Evolutionary conservation across 768 basidiomycete species (phyloP).

Genomic region (Collybia sordida): DNA sequence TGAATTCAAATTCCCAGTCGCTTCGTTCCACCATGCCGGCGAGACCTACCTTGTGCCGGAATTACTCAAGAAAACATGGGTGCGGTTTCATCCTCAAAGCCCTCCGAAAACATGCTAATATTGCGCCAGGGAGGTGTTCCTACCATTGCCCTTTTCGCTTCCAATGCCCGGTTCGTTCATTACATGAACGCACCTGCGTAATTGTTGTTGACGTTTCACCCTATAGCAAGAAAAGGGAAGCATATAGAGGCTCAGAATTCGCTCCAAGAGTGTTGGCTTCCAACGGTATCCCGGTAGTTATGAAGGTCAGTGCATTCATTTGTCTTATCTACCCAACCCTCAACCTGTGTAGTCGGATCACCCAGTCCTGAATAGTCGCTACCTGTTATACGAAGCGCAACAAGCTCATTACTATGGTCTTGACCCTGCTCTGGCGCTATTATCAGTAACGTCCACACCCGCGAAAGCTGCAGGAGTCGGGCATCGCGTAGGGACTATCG

Average conservation of each 20-base stretch:
- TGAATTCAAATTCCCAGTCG: constrained; percentile 77
- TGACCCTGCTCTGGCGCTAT: constrained; percentile 52
- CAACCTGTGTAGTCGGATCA: constrained; percentile 45
- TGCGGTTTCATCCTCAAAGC: constrained; percentile 18
- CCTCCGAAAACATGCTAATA: background rate
- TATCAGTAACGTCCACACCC: constrained; percentile 63
- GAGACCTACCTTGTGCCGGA: constrained; percentile 83
- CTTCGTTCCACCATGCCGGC: constrained; percentile 78
- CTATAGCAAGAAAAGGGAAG: constrained; percentile 44
- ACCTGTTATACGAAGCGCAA: constrained; percentile 70
- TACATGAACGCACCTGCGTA: background rate
- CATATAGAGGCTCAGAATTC: constrained; percentile 71
- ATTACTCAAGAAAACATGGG: constrained; percentile 69
- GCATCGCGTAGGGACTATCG: constrained; percentile 66
- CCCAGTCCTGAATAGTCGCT: constrained; percentile 59
- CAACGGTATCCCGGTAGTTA: constrained; percentile 61
- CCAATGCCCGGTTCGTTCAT: constrained; percentile 43
- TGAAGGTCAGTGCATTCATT: constrained; percentile 52
- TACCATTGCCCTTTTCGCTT: constrained; percentile 72
- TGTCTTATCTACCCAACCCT: background rate
- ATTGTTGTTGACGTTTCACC: background rate
- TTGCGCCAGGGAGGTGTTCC: constrained; percentile 46
- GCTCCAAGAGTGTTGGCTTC: constrained; percentile 71
- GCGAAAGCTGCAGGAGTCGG: constrained; percentile 64
- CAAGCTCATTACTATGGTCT: constrained; percentile 70